A percentile compares a stretch with the other conserved stretches of the same genome.
phyloP scores from a whole-genome alignment of 1,284 basidiomycete genomes.

The Tilletia indica region DNA sequence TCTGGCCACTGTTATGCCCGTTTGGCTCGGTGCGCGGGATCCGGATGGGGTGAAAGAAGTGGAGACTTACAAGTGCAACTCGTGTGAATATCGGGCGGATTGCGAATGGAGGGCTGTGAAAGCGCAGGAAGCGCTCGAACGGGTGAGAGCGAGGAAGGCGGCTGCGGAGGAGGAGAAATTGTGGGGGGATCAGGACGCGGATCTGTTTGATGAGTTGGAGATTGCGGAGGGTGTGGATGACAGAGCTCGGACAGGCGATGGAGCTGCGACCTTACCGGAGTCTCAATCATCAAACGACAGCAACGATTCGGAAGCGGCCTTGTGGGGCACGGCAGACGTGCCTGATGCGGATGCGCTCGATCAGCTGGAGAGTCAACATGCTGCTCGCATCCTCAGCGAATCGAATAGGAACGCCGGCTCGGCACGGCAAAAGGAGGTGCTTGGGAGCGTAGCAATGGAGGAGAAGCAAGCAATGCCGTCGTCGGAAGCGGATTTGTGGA shows the following conservation, averaged over 20 bases:
- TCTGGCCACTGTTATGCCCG: constrained; percentile 28
- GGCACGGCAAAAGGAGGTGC: neutral
- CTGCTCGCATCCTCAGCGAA: neutral
- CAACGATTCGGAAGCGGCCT: constrained; percentile 1
- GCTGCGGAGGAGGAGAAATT: constrained; percentile 2
- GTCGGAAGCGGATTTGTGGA: constrained; percentile 13
- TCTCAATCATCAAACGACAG: neutral
- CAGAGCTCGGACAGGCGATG: neutral
- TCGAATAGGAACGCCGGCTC: neutral
- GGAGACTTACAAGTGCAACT: constrained; percentile 38
- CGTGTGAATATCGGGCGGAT: constrained; percentile 43
- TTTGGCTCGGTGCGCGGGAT: constrained; percentile 37
- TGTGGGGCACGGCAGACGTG: neutral
- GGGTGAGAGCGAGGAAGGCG: neutral
- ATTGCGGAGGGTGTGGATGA: neutral
- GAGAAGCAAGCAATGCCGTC: neutral
- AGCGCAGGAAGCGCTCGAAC: constrained; percentile 21
- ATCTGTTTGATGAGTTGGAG: constrained; percentile 1
- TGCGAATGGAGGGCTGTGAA: constrained; percentile 47
- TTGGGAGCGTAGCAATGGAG: neutral
- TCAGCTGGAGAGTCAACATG: constrained; percentile 2
- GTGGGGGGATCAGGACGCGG: constrained; percentile 1
- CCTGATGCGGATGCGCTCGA: neutral
- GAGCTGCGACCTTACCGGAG: neutral
- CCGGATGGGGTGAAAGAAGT: constrained; percentile 31